These are phyloP conservation scores for cucumber (Cucumis sativus) DNA, from an alignment of 306 rosid species.

Conservation along the genomic window Cucumber_9930_V3 NC_026660.2:31111501-31112000, in stretches of 20 bases:
- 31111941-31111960: too few species aligned
- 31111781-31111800: constrained; percentile 63
- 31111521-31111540: neutral
- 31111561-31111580: neutral
- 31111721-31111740: constrained; percentile 89
- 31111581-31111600: neutral
- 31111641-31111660: constrained; percentile 45
- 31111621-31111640: constrained; percentile 61
- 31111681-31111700: constrained; percentile 22
- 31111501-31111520: neutral
- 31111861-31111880: neutral
- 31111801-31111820: constrained; percentile 5
- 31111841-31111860: neutral
- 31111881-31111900: neutral
- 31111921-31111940: too few species aligned
- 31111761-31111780: constrained; percentile 81
- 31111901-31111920: neutral
- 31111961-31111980: neutral
- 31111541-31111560: neutral
- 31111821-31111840: neutral
- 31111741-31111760: constrained; percentile 69
- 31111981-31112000: neutral
- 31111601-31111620: constrained; percentile 66
- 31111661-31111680: constrained; percentile 29
- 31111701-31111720: constrained; percentile 80